Conservation (phyloP, 2,329 filamentous ascomycete species). For the Lecanicillium sp. region DNA sequence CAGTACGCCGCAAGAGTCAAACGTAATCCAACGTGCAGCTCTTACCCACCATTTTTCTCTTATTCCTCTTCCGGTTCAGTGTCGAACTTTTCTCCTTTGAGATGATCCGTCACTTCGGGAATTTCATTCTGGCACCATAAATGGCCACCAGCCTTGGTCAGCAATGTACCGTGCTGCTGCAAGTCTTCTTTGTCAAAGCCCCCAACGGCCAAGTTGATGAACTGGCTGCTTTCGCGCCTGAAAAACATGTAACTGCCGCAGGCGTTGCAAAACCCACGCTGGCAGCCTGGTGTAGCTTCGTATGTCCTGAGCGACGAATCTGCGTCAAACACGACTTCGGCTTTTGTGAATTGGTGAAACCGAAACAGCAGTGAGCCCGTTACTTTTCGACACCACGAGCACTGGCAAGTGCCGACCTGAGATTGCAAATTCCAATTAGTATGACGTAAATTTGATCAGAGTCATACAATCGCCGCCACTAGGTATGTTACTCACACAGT, state of each 20-base stretch:
- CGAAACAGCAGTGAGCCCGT: background rate
- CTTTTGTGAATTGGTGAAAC: background rate
- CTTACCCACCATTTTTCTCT: background rate
- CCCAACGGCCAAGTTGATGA: background rate
- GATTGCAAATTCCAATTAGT: too few species aligned
- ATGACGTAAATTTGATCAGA: too few species aligned
- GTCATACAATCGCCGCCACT: too few species aligned
- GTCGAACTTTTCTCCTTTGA: background rate
- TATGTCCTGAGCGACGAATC: background rate
- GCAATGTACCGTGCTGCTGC: background rate
- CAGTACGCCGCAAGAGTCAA: too few species aligned
- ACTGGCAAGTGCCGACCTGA: slow-evolving; percentile 1
- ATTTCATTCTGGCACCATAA: slow-evolving; percentile 1
- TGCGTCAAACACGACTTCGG: background rate
- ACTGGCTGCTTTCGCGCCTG: background rate
- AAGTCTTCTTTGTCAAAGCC: background rate
- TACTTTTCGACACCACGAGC: background rate
- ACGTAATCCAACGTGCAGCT: too few species aligned
- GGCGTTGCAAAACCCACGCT: background rate
- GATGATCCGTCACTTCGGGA: slow-evolving; percentile 1
- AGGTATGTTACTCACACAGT: too few species aligned
- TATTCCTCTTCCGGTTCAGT: background rate
- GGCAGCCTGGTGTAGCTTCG: background rate
- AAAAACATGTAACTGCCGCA: slow-evolving; percentile 1
- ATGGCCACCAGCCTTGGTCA: background rate